Evolutionary conservation across 2,329 filamentous ascomycete species (phyloP).

Genomic region (Bipolaris sorokiniana): DNA sequence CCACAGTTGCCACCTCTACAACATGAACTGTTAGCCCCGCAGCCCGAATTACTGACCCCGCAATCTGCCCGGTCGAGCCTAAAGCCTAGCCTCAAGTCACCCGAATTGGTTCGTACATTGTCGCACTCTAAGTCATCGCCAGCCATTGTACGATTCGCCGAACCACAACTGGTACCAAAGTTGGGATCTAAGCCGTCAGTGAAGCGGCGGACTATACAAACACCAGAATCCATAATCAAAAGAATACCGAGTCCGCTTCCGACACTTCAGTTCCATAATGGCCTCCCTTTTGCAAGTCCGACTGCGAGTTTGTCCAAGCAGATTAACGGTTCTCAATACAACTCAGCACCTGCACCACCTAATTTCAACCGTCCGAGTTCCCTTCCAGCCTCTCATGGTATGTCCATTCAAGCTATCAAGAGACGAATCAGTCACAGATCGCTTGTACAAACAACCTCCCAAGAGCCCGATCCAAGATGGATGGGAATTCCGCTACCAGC

Average conservation of each 20-base stretch:
- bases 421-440: constrained; percentile 14
- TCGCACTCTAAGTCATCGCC: constrained; percentile 25
- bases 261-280: constrained; percentile 12
- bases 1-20: neutral
- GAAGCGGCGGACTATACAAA: constrained; percentile 8
- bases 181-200: constrained; percentile 8
- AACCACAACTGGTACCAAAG: constrained; percentile 24
- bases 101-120: constrained; percentile 19
- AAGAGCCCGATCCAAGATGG: constrained; percentile 22
- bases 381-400: constrained; percentile 11
- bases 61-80: constrained; percentile 24
- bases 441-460: constrained; percentile 19
- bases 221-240: constrained; percentile 10
- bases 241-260: constrained; percentile 13
- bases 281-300: constrained; percentile 9
- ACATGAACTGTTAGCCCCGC: neutral
- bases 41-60: neutral
- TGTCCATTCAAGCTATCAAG: constrained; percentile 7
- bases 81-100: constrained; percentile 32
- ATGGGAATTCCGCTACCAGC: constrained; percentile 24
- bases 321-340: constrained; percentile 7
- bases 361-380: constrained; percentile 6
- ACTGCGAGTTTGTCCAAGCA: constrained; percentile 11
- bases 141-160: constrained; percentile 33
- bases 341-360: constrained; percentile 15